phyloP scores from a whole-genome alignment of 1,284 basidiomycete genomes.

The Athelia psychrophila region DNA sequence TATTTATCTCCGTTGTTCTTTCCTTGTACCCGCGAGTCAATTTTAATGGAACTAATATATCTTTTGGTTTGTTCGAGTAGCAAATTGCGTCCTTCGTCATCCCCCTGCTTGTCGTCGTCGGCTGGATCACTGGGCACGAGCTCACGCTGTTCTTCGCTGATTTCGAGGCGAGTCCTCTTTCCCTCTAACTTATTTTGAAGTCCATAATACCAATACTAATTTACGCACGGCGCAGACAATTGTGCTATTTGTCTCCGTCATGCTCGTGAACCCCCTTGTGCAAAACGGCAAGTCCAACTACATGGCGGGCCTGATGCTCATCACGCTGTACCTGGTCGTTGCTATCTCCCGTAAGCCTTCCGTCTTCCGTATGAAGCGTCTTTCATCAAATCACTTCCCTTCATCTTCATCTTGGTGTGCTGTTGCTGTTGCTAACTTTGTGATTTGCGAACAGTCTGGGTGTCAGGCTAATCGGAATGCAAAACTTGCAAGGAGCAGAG shows the following conservation, averaged over 20 bases:
- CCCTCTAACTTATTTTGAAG: conserved; percentile 2
- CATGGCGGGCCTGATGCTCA: conserved; percentile 81
- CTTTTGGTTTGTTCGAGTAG: conserved; percentile 28
- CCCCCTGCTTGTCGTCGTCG: conserved; percentile 80
- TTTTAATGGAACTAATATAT: too few relatives aligned
- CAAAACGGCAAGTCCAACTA: conserved; percentile 86
- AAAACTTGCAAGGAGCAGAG: too few relatives aligned
- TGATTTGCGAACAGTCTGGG: too few relatives aligned
- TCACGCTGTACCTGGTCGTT: conserved; percentile 63
- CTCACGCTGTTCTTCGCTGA: conserved; percentile 83
- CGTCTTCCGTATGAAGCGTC: too few relatives aligned
- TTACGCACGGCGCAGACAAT: conserved; percentile 76
- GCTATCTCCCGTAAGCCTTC: conserved; percentile 47
- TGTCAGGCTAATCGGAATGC: too few relatives aligned
- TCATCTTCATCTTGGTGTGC: too few relatives aligned
- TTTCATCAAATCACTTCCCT: too few relatives aligned
- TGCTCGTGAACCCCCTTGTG: conserved; percentile 79
- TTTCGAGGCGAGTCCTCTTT: conserved; percentile 58
- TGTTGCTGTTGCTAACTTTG: too few relatives aligned
- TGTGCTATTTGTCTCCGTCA: conserved; percentile 79
- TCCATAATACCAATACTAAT: conserved; percentile 16
- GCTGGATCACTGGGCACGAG: conserved; percentile 76
- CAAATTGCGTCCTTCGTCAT: conserved; percentile 91
- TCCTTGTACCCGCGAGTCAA: too few relatives aligned
- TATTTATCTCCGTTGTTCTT: too few relatives aligned